phyloP scores from a whole-genome alignment of 257 asterid species.

The Capsicum chinense region DNA sequence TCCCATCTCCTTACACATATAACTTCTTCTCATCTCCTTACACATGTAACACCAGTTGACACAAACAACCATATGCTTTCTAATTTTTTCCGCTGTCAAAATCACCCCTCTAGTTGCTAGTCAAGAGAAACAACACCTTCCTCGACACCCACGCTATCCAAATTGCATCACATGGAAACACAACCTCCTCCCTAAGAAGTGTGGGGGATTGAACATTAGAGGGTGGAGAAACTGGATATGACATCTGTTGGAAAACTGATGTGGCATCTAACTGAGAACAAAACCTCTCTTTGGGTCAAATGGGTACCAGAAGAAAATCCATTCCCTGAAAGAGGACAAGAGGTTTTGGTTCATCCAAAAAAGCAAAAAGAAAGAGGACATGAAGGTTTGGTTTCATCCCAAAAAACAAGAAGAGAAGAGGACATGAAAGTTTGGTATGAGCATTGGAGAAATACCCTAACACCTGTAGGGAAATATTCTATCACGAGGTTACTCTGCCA shows the following conservation, averaged over 20 bases:
- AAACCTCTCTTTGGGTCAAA: neutral
- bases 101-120: no score
- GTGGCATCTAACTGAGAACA: conserved; percentile 16
- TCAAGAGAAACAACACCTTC: no score
- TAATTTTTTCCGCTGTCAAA: no score
- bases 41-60: no score
- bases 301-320: neutral
- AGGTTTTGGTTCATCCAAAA: neutral
- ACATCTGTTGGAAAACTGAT: neutral
- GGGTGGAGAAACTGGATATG: neutral
- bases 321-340: neutral
- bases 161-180: no score
- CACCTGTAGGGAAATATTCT: neutral
- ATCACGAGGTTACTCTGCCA: neutral
- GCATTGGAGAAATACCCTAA: neutral
- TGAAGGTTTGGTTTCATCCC: no score
- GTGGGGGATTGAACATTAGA: neutral
- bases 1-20: no score
- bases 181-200: neutral
- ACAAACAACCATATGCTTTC: no score
- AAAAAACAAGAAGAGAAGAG: no score
- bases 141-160: no score
- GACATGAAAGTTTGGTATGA: neutral
- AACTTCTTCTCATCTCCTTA: no score
- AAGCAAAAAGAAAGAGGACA: no score